phyloP scores from a whole-genome alignment of 192 early-diverging fungal species.

The Linnemannia zychae region DNA sequence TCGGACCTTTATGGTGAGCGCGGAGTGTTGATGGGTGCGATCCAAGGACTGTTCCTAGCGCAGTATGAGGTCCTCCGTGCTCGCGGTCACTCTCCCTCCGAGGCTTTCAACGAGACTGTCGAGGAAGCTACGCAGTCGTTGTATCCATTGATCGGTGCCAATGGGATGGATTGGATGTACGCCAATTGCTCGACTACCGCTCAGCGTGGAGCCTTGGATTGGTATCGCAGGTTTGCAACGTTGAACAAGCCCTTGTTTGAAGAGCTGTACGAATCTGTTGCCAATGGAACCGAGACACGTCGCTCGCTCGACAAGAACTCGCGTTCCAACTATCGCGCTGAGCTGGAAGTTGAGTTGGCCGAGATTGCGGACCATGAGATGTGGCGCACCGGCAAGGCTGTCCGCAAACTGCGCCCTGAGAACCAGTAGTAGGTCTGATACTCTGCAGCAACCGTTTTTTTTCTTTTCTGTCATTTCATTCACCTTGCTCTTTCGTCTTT shows the following conservation, averaged over 20 bases:
- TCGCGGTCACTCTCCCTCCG: conserved; percentile 95
- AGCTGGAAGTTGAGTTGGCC: conserved; percentile 90
- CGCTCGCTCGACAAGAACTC: conserved; percentile 91
- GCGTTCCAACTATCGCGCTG: conserved; percentile 91
- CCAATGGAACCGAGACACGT: conserved; percentile 89
- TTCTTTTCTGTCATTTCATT: too few relatives aligned
- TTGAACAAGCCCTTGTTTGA: conserved; percentile 95
- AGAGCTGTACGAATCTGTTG: conserved; percentile 88
- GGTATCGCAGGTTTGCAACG: conserved; percentile 94
- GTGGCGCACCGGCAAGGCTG: conserved; percentile 92
- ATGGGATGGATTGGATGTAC: conserved; percentile 98
- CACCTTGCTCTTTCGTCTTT: background rate
- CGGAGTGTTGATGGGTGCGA: conserved; percentile 98
- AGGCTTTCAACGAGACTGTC: conserved; percentile 99
- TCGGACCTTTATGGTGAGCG: conserved; percentile 98
- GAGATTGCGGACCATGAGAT: conserved; percentile 89
- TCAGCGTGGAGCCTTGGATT: conserved; percentile 96
- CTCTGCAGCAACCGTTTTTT: background rate
- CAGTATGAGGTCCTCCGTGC: conserved; percentile 97
- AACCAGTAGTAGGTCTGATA: conserved; percentile 63
- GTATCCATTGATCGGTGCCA: conserved; percentile 94
- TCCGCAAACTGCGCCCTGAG: conserved; percentile 91
- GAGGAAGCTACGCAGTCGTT: conserved; percentile 99
- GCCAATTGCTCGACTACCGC: conserved; percentile 98
- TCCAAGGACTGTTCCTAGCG: conserved; percentile 95